Percentiles rank a stretch among this genome's conserved stretches.
Conservation (phyloP, 176 grass and related monocot species). For the Cenchrus fungigraminus region DNA sequence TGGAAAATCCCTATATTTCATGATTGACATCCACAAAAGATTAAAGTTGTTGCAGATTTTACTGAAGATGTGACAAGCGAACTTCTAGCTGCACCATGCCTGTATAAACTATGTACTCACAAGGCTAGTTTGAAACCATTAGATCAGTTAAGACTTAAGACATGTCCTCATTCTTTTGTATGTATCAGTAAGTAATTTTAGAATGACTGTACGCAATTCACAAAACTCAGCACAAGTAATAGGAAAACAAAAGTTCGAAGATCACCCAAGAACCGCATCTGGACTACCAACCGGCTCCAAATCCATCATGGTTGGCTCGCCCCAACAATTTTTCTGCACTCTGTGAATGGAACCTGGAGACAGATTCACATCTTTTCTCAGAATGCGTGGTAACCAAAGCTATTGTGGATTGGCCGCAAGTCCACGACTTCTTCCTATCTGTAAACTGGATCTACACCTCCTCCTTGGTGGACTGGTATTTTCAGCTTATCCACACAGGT, state of each 20-base stretch:
- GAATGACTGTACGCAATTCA: neutral
- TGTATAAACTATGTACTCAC: constrained; percentile 2
- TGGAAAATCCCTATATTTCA: constrained; percentile 6
- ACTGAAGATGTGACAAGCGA: neutral
- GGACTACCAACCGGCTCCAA: neutral
- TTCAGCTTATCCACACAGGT: neutral
- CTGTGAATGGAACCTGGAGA: neutral
- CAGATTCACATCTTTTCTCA: neutral
- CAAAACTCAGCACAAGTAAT: constrained; percentile 1
- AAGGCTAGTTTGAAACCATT: neutral
- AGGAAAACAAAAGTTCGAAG: neutral
- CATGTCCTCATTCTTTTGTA: neutral
- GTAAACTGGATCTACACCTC: neutral
- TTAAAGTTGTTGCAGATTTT: constrained; percentile 21
- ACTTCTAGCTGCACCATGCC: neutral
- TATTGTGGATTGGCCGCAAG: neutral
- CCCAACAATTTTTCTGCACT: neutral
- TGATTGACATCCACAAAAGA: constrained; percentile 7
- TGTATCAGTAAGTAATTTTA: neutral
- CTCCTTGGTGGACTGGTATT: neutral
- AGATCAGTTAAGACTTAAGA: neutral
- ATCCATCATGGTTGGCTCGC: neutral
- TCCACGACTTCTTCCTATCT: neutral
- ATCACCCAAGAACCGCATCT: neutral
- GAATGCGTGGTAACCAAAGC: neutral